phyloP scores from a whole-genome alignment of 2,329 filamentous ascomycete genomes.

The Podosphaera fusca region DNA sequence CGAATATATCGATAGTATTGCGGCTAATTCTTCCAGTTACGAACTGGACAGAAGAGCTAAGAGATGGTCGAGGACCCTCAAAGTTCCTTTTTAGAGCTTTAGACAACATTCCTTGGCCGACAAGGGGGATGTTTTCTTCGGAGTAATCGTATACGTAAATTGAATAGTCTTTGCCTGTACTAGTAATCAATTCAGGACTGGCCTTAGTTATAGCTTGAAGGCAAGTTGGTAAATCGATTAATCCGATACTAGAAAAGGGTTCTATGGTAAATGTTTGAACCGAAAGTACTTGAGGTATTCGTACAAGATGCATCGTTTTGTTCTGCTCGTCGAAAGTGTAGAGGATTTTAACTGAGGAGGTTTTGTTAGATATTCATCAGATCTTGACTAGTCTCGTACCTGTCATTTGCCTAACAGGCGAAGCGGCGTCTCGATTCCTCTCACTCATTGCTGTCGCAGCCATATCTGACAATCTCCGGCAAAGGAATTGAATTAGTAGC shows the following conservation, averaged over 20 bases:
- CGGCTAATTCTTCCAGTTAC: constrained; percentile 80
- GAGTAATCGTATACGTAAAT: constrained; percentile 95
- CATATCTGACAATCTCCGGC: no score
- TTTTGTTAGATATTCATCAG: constrained; percentile 4
- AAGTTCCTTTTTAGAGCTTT: constrained; percentile 42
- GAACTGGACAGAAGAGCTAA: constrained; percentile 30
- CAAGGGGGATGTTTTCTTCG: constrained; percentile 76
- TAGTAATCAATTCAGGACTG: constrained; percentile 67
- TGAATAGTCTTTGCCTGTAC: constrained; percentile 61
- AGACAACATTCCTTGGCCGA: constrained; percentile 88
- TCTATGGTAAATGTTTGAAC: constrained; percentile 66
- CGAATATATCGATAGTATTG: constrained; percentile 66
- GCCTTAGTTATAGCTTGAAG: constrained; percentile 53
- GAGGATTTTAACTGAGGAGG: constrained; percentile 60
- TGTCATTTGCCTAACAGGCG: constrained; percentile 29
- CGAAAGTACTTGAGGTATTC: constrained; percentile 56
- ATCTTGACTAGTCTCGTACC: constrained; percentile 23
- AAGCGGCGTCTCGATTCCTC: no score
- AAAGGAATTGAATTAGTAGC: no score
- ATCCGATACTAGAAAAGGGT: constrained; percentile 57
- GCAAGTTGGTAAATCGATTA: constrained; percentile 71
- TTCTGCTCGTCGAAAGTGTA: constrained; percentile 86
- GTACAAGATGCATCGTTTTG: constrained; percentile 72
- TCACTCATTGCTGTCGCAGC: no score
- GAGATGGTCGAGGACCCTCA: constrained; percentile 24